Conservation (phyloP, 345 rosid genomes). For the Syzygium grande region DNA sequence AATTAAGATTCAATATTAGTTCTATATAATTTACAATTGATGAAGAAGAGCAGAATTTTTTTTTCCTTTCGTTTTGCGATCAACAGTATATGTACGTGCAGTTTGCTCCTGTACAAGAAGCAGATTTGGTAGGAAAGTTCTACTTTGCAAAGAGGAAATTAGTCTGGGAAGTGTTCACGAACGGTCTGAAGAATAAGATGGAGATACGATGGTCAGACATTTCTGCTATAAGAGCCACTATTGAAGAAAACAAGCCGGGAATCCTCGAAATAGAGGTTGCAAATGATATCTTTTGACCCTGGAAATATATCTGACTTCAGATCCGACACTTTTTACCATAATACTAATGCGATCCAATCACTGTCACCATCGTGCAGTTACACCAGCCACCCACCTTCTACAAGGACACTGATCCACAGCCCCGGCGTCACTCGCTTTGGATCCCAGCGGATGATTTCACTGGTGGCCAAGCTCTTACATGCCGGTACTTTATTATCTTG, state of each 20-base stretch:
- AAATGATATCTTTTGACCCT: neutral
- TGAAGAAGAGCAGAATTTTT: neutral
- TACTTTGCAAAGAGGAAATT: conserved; percentile 47
- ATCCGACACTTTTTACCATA: neutral
- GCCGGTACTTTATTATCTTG: neutral
- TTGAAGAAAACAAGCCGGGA: conserved; percentile 10
- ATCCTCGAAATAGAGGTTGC: conserved; percentile 24
- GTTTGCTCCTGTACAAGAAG: conserved; percentile 21
- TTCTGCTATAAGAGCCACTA: conserved; percentile 11
- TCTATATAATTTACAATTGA: neutral
- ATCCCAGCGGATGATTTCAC: conserved; percentile 3
- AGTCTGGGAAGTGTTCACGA: conserved; percentile 53
- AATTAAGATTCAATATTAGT: neutral
- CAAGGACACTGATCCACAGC: conserved; percentile 5
- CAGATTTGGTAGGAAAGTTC: conserved; percentile 49
- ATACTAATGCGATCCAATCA: neutral
- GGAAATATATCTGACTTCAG: neutral
- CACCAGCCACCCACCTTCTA: conserved; percentile 4
- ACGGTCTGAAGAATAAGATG: conserved; percentile 25
- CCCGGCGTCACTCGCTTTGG: conserved; percentile 14
- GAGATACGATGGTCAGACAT: conserved; percentile 30
- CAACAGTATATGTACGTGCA: neutral
- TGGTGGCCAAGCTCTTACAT: conserved; percentile 1
- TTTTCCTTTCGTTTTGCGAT: neutral
- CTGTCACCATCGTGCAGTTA: conserved; percentile 5